Base-by-base conservation (phyloP, 495 filamentous ascomycete species). In the Cenococcum geophilum region DNA sequence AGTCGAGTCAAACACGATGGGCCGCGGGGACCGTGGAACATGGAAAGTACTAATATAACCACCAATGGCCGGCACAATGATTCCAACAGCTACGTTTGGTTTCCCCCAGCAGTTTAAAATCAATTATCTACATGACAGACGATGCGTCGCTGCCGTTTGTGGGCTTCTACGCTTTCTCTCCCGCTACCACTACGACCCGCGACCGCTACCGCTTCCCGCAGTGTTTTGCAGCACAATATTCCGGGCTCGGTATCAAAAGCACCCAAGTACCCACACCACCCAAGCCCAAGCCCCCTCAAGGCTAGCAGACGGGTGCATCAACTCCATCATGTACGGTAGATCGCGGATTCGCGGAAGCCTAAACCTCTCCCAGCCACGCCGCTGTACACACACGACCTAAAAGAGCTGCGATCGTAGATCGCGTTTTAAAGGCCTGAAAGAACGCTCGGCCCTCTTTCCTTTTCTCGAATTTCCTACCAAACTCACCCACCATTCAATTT, bases 281-380 rank as follows among this genome's bases (percentile, higher is more conserved):
- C 36, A 40, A 14, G 27, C 27, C 27, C 27, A 32, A 32, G 27
- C 27, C 27, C 40, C 12, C 40, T 4, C 14, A 18, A 45, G 40
- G 40, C 40, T 45, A 14, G 40, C 40, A 4, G 40, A 32, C 40
- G 18, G 40, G 12, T 45, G 40, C 40, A 45, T 45, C 40, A 14
- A 16, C 40, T 45, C 40, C 40, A 45, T 45, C 18, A 45, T 45
- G 40, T 45, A 45, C 40, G 40, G 40, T 45, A 45, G 40, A 45
- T 45, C 40, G 18, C 40, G 40, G 40, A 45, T 45, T 45, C 40
- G 18, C 40, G 40, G 40, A 45, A 45, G 40, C 40, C 12, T 45
- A 16, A 45, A 45, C 40, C 40, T 16, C 18, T 14, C 12, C 12
- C 40, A 45, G 40, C 14, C 40, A 45, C 18, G 18, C 40, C 40